phyloP scores from a whole-genome alignment of 2,329 filamentous ascomycete species.

The Botryosphaeria dothidea region DNA sequence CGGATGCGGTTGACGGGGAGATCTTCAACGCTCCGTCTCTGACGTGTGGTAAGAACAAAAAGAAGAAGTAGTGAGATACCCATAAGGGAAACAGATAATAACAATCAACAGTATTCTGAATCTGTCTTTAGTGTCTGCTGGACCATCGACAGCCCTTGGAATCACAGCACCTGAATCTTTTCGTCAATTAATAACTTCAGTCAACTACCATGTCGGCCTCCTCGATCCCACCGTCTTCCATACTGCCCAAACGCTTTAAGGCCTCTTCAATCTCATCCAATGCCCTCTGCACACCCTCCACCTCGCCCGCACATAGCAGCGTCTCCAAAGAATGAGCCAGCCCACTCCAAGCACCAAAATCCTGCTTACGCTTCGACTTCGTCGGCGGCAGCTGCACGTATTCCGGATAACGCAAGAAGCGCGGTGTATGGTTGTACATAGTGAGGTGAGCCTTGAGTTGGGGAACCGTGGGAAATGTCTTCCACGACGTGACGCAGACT shows the following conservation, averaged over 20 bases:
- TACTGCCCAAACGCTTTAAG: neutral
- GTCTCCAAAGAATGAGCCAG: slow-evolving; percentile 18
- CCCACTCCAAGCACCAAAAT: slow-evolving; percentile 16
- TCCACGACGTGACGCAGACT: neutral
- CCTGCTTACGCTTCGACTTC: slow-evolving; percentile 15
- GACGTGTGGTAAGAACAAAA: too few species aligned
- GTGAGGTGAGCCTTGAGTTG: slow-evolving; percentile 15
- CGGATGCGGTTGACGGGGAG: neutral
- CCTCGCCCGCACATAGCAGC: slow-evolving; percentile 16
- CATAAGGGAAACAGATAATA: too few species aligned
- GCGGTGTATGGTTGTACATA: slow-evolving; percentile 16
- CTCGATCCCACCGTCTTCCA: neutral
- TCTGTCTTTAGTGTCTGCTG: too few species aligned
- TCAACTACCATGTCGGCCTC: slow-evolving; percentile 17
- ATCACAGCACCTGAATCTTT: neutral
- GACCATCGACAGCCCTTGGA: too few species aligned
- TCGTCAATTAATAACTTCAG: neutral
- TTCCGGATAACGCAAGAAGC: slow-evolving; percentile 8
- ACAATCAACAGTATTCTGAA: too few species aligned
- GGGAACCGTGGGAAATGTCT: slow-evolving; percentile 1
- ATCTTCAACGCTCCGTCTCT: too few species aligned
- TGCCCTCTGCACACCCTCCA: slow-evolving; percentile 17
- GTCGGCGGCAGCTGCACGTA: slow-evolving; percentile 13
- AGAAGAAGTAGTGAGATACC: too few species aligned
- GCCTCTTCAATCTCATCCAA: slow-evolving; percentile 9